These are phyloP conservation scores for Phytophthora hibernalis DNA, from an alignment of 352 stramenopile genomes.

Conservation along the genomic window DNA sequence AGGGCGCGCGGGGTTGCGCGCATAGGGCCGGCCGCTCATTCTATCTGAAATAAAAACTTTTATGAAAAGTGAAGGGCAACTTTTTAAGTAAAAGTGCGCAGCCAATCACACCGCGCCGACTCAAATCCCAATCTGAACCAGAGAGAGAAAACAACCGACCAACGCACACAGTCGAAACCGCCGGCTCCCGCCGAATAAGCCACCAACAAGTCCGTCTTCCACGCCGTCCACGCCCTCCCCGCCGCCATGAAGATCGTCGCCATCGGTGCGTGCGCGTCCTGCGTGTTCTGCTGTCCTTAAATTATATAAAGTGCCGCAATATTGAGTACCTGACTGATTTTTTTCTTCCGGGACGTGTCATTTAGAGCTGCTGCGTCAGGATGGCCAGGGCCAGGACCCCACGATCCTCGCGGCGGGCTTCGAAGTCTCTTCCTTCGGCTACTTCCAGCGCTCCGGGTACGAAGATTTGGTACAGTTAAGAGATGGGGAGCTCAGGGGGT, in stretches of 20 bases:
- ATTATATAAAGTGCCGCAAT: too few relatives aligned
- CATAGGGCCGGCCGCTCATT: slow-evolving; percentile 82
- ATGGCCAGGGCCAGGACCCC: slow-evolving; percentile 64
- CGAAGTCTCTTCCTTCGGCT: slow-evolving; percentile 85
- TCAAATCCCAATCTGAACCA: slow-evolving; percentile 18
- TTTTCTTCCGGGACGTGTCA: background rate
- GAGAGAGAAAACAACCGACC: slow-evolving; percentile 32
- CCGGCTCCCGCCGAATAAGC: slow-evolving; percentile 29
- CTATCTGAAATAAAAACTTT: slow-evolving; percentile 4
- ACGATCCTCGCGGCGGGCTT: slow-evolving; percentile 72
- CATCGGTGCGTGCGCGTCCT: slow-evolving; percentile 58
- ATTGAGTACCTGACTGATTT: too few relatives aligned
- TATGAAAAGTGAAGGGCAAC: slow-evolving; percentile 6
- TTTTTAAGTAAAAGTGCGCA: slow-evolving; percentile 15
- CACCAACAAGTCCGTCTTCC: slow-evolving; percentile 2
- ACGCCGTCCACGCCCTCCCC: background rate
- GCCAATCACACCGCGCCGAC: slow-evolving; percentile 33
- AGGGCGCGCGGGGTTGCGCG: slow-evolving; percentile 57
- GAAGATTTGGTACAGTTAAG: slow-evolving; percentile 3
- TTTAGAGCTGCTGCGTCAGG: slow-evolving; percentile 76
- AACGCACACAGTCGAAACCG: slow-evolving; percentile 39
- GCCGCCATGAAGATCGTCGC: slow-evolving; percentile 85
- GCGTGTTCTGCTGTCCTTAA: too few relatives aligned
- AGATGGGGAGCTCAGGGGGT: background rate
- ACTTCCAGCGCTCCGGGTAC: slow-evolving; percentile 88